Evolutionary conservation across 257 asterid species (phyloP), one percentile per base, ranked within the genome.

Genomic region (Schizonepeta tenuifolia): DNA sequence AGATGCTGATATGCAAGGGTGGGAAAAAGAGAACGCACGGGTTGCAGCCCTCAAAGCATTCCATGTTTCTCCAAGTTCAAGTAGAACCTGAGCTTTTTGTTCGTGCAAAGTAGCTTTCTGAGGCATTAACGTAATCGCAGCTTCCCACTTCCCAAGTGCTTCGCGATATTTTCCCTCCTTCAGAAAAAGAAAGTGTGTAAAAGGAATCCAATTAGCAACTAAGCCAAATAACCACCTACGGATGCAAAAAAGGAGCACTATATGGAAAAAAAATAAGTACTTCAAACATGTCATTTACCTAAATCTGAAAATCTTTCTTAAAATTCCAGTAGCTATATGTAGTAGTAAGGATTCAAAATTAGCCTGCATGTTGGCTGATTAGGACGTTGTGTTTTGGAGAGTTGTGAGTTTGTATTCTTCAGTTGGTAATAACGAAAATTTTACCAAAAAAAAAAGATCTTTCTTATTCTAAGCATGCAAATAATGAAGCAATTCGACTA

Each of bases 101-200:
- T 93, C 98, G 62, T 93, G 97, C 76, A 93, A 77, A 79, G 83
- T 69, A 57, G 97, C 96, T 68, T 81, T 80, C 18, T 86, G 87
- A 13, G 98, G 97, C 82, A 75, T 76, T 81, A 93, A 80, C 33
- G 79, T 83, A 69, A 90, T 80, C 15, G 96, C 96, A 70, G 90
- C 77, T 81, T 90, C 96, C 97, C 98, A 93, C 80, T 90, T 93
- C 43, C 92, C 95, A 62, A 93, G 97, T 43, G 97, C 97, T 78
- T 89, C 96, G 21, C 84, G 83, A 71, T 79, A 90, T 65, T 79
- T 84, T 70, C 96, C 96, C 65, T 86, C 92, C 97, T 93, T 70
- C 75, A 78, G 18, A 38, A 57, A 60, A 75, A 5, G 68, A 67
- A 63, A 74, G 64, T 9, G 18, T 67, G 41, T 38, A 15, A 26